Percentiles rank a stretch among this genome's conserved stretches.
Evolutionary conservation across 2,329 filamentous ascomycete species (phyloP).

Genomic region (Verticillium longisporum): DNA sequence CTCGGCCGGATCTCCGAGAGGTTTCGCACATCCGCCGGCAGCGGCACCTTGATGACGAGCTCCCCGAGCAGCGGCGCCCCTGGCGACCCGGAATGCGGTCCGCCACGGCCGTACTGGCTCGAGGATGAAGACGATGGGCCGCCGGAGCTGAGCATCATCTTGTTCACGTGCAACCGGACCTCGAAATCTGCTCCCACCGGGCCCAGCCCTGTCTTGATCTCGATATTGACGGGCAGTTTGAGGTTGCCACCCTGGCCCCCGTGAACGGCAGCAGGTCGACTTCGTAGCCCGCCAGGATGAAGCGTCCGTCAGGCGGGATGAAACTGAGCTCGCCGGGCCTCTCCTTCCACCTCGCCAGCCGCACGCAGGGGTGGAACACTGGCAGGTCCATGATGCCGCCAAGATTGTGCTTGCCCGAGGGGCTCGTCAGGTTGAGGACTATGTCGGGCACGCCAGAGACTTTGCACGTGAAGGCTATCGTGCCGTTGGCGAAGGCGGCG

Average conservation of each 20-base stretch:
- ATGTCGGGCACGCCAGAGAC: constrained; percentile 92
- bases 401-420: constrained; percentile 73
- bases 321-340: constrained; percentile 90
- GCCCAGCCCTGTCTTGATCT: constrained; percentile 77
- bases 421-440: constrained; percentile 70
- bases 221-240: constrained; percentile 74
- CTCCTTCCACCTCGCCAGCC: constrained; percentile 84
- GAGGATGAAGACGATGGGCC: constrained; percentile 25
- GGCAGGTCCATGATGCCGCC: constrained; percentile 73
- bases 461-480: constrained; percentile 90
- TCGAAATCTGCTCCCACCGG: constrained; percentile 77
- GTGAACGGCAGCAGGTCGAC: constrained; percentile 78
- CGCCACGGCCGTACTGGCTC: constrained; percentile 33
- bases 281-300: constrained; percentile 90
- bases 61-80: constrained; percentile 64
- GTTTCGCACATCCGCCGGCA: constrained; percentile 74
- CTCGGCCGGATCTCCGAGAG: constrained; percentile 75
- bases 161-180: constrained; percentile 67
- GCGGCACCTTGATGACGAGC: constrained; percentile 68
- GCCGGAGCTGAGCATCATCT: constrained; percentile 44
- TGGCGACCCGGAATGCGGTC: constrained; percentile 44
- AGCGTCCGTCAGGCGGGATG: constrained; percentile 88
- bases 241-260: constrained; percentile 52
- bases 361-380: constrained; percentile 93
- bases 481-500: constrained; percentile 81